Evolutionary conservation across 31 red algal species (phyloP).

Genomic region (Endocladia muricata): DNA sequence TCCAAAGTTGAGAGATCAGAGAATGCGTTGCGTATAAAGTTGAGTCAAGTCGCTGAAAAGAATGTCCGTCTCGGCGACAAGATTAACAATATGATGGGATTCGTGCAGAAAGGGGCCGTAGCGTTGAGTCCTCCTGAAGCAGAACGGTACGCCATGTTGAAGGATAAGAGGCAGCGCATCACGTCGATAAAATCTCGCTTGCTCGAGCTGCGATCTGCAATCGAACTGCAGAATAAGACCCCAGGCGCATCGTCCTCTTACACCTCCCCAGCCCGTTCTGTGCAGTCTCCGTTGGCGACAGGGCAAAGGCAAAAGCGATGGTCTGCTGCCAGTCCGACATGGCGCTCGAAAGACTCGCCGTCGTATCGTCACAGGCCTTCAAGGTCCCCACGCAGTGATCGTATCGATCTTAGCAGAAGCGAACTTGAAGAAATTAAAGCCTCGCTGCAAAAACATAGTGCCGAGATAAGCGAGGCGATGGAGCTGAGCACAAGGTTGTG

Average conservation of each 20-base stretch:
- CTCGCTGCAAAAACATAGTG: conserved; percentile 37
- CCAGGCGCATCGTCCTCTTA: too few relatives aligned
- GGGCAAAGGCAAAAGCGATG: too few relatives aligned
- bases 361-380: not conserved
- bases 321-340: not conserved
- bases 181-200: too few relatives aligned
- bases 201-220: too few relatives aligned
- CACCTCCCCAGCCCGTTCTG: too few relatives aligned
- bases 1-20: conserved; percentile 18
- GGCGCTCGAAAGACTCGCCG: not conserved
- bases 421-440: conserved; percentile 38
- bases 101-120: conserved; percentile 6
- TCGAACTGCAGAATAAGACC: too few relatives aligned
- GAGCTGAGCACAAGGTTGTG: conserved; percentile 43
- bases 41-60: conserved; percentile 7
- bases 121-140: conserved; percentile 32
- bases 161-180: conserved; percentile 27
- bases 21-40: conserved; percentile 17
- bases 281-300: too few relatives aligned
- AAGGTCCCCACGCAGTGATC: not conserved
- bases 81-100: conserved; percentile 14
- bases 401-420: conserved; percentile 17
- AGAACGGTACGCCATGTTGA: conserved; percentile 25
- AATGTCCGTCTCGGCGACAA: conserved; percentile 11
- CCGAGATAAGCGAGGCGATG: conserved; percentile 34